Evolutionary conservation across 148 eudicot species (phyloP), one percentile per base, ranked within the genome.

Genomic region (Heliosperma pusillum): DNA sequence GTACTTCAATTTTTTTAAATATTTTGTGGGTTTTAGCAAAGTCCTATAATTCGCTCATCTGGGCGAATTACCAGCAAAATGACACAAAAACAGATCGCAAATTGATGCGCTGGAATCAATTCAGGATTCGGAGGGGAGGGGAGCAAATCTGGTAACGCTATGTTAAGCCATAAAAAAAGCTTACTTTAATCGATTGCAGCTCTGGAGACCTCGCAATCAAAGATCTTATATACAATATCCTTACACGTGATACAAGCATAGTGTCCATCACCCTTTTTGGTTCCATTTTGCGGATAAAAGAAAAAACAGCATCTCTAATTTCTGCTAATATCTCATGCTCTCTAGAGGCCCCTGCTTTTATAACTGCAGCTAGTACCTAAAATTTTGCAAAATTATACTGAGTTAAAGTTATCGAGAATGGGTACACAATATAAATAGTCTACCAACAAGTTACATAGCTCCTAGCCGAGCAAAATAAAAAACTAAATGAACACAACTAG

Each of bases 291-390:
- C 92, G 96, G 71, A 95, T 90, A 79, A 95, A 95, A 47, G 93
- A 82, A 73, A 95, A 92, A 66, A 92, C 97, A 69, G 98, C 96
- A 86, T 95, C 98, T 82, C 96, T 88, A 73, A 95, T 95, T 88
- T 95, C 98, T 82, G 98, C 96, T 67, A 95, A 91, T 80, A 95
- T 95, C 73, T 95, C 98, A 81, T 95, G 98, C 85, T 95, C 98
- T 78, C 98, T 88, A 70, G 98, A 95, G 80, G 97, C 98, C 85
- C 98, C 98, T 76, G 98, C 98, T 86, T 95, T 95, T 78, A 95
- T 95, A 60, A 95, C 98, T 66, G 98, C 98, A 62, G 98, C 98
- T 76, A 95, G 81, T 81, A 95, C 98, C 98, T 95, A 85, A 79
- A 82, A 82, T 9, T 58, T 72, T 6, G 50, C 72, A 83, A 36